Base-by-base conservation (phyloP, 192 early-diverging fungal species). In the Coemansia sp. region DNA sequence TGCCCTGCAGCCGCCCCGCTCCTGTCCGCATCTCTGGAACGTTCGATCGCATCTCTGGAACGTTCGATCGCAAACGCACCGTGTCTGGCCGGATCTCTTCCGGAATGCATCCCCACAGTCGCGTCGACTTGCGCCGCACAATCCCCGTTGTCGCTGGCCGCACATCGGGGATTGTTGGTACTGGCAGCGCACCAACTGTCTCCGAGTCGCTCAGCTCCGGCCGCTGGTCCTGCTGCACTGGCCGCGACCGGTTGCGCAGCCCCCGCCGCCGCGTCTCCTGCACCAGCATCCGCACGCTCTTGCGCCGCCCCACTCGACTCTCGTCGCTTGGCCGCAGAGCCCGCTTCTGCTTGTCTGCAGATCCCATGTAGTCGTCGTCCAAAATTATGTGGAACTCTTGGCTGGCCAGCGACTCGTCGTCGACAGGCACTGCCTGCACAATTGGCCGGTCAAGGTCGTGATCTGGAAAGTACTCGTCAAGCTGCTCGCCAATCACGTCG, bases 361-460 rank as follows among this genome's bases (percentile, higher is more conserved):
- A 36, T n/a, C 42, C 37, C 28, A 11, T 23, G 21, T 44, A 40
- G 20, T 44, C 69, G 2, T 75, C 78, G 14, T 71, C 69, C 31
- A 81, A 12, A 3, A 75, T 72, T n/a, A 75, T 72, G 52, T 81
- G 74, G 36, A 72, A 69, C 66, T 81, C 68, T 0, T 49, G 54
- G 21, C 49, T 61, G 50, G 74, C 66, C 40, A 71, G 31, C 64
- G 55, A 21, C 8, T 58, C 74, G 15, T 48, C 65, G 23, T 67
- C 66, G 6, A 77, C 59, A 0, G 71, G 64, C 44, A 82, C 67
- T 5, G 73, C 54, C 66, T 87, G 85, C 15, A 87, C 78, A 52
- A 90, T 89, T n/a, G 83, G 86, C 48, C 83, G 77, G 60, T 92
- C 90, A 48, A 92, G 66, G 59, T 92, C 88, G 47, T 90, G 87